Conservation (phyloP, 176 grass and related monocot species). For the Chrysopogon serrulatus region DNA sequence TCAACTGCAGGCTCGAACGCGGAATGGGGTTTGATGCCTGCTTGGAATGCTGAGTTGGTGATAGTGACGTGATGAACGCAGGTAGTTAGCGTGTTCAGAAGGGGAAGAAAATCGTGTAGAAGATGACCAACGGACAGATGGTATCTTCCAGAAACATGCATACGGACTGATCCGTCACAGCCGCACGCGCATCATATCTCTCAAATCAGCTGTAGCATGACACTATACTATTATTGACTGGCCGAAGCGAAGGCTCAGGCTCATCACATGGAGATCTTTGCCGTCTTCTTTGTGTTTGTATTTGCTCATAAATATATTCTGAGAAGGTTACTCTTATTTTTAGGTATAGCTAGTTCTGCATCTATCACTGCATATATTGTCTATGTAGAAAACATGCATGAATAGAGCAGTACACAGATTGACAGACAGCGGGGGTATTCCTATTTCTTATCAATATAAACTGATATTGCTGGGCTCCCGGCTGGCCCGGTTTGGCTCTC, state of each 20-base stretch:
- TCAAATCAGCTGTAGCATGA: not conserved
- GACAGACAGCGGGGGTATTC: too few relatives aligned
- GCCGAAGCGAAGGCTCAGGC: not conserved
- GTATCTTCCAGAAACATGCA: not conserved
- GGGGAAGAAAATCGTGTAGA: not conserved
- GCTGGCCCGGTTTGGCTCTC: not conserved
- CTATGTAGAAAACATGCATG: not conserved
- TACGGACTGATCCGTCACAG: not conserved
- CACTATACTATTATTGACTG: not conserved
- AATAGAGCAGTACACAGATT: too few relatives aligned
- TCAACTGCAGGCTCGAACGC: too few relatives aligned
- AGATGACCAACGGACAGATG: not conserved
- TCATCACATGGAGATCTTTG: not conserved
- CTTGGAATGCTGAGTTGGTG: not conserved
- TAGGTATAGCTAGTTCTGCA: not conserved
- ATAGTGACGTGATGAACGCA: not conserved
- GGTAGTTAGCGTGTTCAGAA: not conserved
- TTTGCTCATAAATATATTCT: not conserved
- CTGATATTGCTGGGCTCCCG: not conserved
- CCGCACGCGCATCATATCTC: not conserved
- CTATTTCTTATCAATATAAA: too few relatives aligned
- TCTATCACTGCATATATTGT: not conserved
- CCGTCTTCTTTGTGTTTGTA: not conserved
- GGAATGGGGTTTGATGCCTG: not conserved
- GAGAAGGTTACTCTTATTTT: not conserved